Evolutionary conservation across 164 flowering plant genomes (phyloP), one percentile per base, ranked within the genome.

Genomic region (Amborella trichopoda): DNA sequence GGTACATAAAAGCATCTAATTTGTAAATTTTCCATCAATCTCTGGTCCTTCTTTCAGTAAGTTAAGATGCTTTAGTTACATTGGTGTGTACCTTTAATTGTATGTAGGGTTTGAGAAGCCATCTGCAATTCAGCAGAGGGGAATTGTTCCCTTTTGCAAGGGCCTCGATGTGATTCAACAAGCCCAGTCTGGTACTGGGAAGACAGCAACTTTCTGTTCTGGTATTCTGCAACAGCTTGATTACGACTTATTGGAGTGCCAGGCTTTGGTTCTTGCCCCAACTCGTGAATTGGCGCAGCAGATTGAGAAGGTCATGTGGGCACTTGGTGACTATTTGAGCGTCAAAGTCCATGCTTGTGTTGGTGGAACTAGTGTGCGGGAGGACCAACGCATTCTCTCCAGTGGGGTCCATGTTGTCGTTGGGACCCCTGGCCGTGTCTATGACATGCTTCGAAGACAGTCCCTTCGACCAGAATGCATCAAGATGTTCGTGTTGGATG

Each of bases 311-410:
- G 87, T 80, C 33, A 80, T 77, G 87, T 56, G 81, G 19, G 83
- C 87, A 0, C 74, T 80, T 43, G 87, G 87, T 40, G 83, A 80
- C 50, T 80, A 72, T 52, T 68, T 77, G 32, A 77, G 79, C 28
- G 83, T 77, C 16, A 72, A 67, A 55, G 87, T 80, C 8, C 87
- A 80, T 67, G 81, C 81, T 33, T 80, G 83, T 68, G 83, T 77
- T 46, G 83, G 83, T 51, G 83, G 83, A 8, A 77, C 83, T 6
- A 77, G 76, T 49, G 80, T 77, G 27, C 69, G 72, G 25, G 80
- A 77, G 57, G 83, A 74, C 40, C 75, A 67, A 19, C 75, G 72
- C 18, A 72, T 74, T 34, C 68, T 77, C 4, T 48, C 62, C 5
- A 63, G 54, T 53, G 83, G 83, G 0, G 83, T 77, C 42, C 83